phyloP scores from a whole-genome alignment of 2,329 filamentous ascomycete genomes.

The Myriosclerotinia scirpicola region DNA sequence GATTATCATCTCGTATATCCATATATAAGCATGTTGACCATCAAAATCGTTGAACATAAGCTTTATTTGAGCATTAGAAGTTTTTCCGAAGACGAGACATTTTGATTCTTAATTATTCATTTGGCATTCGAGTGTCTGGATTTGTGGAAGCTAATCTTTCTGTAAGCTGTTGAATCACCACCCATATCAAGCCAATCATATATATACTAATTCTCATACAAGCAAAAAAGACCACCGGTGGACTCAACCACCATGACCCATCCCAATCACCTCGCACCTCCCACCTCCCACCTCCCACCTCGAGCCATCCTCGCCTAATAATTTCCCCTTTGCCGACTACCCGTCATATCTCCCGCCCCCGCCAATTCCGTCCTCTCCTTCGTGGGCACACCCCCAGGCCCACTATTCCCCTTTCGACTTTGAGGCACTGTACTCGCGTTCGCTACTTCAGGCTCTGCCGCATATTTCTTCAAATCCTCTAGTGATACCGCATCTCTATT shows the following conservation, averaged over 20 bases:
- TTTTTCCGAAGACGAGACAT: neutral
- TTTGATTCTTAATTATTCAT: neutral
- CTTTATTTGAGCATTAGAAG: neutral
- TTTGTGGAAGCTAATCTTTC: neutral
- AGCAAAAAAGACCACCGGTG: neutral
- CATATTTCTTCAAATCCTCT: conserved; percentile 41
- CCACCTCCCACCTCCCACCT: no score
- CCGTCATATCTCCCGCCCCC: conserved; percentile 29
- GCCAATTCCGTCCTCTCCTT: conserved; percentile 33
- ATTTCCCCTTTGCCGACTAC: conserved; percentile 1
- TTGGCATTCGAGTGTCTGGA: neutral
- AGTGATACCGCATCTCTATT: conserved; percentile 32
- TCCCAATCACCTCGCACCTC: neutral
- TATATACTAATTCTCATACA: neutral
- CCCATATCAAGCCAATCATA: neutral
- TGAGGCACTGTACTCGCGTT: conserved; percentile 32
- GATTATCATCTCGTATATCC: neutral
- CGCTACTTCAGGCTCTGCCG: conserved; percentile 32
- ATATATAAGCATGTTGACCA: neutral
- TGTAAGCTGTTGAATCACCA: neutral
- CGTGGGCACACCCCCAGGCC: conserved; percentile 26
- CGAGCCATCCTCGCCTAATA: neutral
- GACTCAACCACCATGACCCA: neutral
- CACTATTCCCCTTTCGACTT: conserved; percentile 25
- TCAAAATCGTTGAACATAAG: no score